Evolutionary conservation across 306 rosid species (phyloP).

Genomic region (Ormosia emarginata): DNA sequence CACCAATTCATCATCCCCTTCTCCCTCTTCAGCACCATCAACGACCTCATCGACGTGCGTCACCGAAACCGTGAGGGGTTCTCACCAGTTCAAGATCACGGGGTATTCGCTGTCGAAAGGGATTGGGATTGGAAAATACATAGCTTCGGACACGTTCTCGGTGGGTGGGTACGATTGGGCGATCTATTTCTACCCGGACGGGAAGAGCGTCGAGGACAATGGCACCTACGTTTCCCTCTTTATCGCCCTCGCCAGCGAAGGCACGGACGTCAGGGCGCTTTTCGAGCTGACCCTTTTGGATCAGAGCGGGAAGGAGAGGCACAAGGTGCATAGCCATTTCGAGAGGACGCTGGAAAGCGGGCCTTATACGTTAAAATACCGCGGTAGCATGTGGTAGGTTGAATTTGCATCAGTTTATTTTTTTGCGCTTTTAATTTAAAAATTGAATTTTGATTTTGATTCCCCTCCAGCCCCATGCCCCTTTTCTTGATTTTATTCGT

Average conservation of each 20-base stretch:
- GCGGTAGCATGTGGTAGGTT: slow-evolving; percentile 92
- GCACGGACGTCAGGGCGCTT: slow-evolving; percentile 81
- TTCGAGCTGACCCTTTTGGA: slow-evolving; percentile 88
- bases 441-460: background rate
- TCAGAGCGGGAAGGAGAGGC: slow-evolving; percentile 91
- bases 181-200: slow-evolving; percentile 85
- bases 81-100: slow-evolving; percentile 77
- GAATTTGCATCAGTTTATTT: background rate
- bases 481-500: background rate
- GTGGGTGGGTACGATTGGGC: slow-evolving; percentile 95
- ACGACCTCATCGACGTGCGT: slow-evolving; percentile 65
- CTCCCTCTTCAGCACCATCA: slow-evolving; percentile 39
- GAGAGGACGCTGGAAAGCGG: slow-evolving; percentile 85
- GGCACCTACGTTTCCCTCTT: slow-evolving; percentile 72
- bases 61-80: slow-evolving; percentile 69
- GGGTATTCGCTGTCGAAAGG: slow-evolving; percentile 74
- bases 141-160: slow-evolving; percentile 66
- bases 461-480: too few species aligned
- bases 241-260: slow-evolving; percentile 88
- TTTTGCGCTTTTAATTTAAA: background rate
- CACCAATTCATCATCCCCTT: slow-evolving; percentile 32
- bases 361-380: slow-evolving; percentile 83
- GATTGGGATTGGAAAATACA: slow-evolving; percentile 76
- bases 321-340: slow-evolving; percentile 89
- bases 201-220: slow-evolving; percentile 85